Evolutionary conservation across 1,139 yeast genomes (phyloP), one percentile per base, ranked within the genome.

Genomic region (Candida glucosophila): DNA sequence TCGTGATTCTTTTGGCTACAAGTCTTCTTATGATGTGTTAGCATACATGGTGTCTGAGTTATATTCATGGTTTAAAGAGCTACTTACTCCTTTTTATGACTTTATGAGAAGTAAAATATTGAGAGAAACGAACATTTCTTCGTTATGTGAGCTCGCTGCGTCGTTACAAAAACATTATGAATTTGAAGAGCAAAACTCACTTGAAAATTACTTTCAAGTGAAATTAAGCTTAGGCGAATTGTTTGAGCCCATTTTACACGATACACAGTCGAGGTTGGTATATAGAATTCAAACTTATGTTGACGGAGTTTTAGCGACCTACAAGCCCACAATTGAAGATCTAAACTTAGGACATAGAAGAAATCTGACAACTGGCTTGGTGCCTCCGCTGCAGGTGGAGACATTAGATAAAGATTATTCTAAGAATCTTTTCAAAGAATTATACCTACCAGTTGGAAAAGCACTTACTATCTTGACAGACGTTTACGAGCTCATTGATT

Each of bases 41-140:
- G 12, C 19, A 6, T 28, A 22, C 12, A 35, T 34, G 3, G 16
- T 32, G 6, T 25, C 30, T 11, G 27, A 27, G 3, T 32, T 38
- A 10, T 58, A 65, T 34, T 54, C 56, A 8, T 83, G 83, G 73
- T 67, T 81, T 31, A 68, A 65, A 22, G 64, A 60, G 16, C 41
- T 81, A 5, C 58, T 83, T 22, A 95, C 85, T 23, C 92, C 94
- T 0, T 55, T 88, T 15, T 80, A 85, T 42, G 92, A 82, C 37
- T 52, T 63, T 2, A 50, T 83, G 17, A 63, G 96, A 32, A 69
- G 75, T 30, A 58, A 68, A 25, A 70, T 83, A 2, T 60, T 86
- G 20, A 67, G 77, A 31, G 96, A 86, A 43, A 58, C 67, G 6
- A 77, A 74, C 34, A 77, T 86, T 13, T 60, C 67, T 16, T 59